These are phyloP conservation scores for Venturia carpophila DNA, from an alignment of 2,329 filamentous ascomycete genomes.

Conservation along the genomic window DNA sequence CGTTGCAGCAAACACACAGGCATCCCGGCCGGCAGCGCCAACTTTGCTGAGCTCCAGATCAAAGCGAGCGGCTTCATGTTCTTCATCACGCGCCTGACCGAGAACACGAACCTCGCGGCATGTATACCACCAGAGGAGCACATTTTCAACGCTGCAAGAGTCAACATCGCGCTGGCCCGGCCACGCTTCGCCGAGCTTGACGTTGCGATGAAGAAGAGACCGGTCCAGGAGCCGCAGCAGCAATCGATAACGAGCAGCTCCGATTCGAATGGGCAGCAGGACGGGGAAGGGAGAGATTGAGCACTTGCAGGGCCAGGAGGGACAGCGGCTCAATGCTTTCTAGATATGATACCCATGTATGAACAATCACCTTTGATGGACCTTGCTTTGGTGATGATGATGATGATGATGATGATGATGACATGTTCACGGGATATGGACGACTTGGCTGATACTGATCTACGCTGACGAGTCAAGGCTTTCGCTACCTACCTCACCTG, in stretches of 20 bases:
- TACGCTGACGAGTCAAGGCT: neutral
- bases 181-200: constrained; percentile 67
- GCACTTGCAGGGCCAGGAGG: neutral
- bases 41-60: constrained; percentile 74
- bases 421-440: neutral
- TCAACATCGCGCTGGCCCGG: constrained; percentile 82
- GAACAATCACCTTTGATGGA: neutral
- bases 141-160: constrained; percentile 78
- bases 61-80: constrained; percentile 79
- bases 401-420: too few relatives aligned
- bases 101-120: constrained; percentile 93
- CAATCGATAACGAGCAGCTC: constrained; percentile 39
- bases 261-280: constrained; percentile 18
- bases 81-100: constrained; percentile 91
- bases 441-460: neutral
- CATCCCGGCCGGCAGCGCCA: constrained; percentile 71
- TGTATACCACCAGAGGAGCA: constrained; percentile 86
- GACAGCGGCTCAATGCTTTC: neutral
- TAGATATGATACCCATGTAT: constrained; percentile 14
- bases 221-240: constrained; percentile 46
- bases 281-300: constrained; percentile 10
- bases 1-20: constrained; percentile 64
- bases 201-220: constrained; percentile 34
- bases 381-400: neutral
- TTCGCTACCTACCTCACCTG: neutral